These are phyloP conservation scores for Boletus fagicola DNA, from an alignment of 768 basidiomycete species.

Conservation along the genomic window DNA sequence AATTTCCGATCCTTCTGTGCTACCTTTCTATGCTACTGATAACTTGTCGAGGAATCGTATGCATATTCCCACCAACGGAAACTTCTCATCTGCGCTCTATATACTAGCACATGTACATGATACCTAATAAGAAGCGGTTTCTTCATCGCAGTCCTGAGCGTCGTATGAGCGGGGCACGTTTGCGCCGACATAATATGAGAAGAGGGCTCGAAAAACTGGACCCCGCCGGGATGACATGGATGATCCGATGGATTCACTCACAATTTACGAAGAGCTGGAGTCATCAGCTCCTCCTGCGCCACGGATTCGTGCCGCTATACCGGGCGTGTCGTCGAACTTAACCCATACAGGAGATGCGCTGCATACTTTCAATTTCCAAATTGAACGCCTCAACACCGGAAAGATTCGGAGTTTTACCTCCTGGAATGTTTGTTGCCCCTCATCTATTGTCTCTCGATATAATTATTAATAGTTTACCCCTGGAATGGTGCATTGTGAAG, in stretches of 20 bases:
- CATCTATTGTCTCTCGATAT: conserved; percentile 5
- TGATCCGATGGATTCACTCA: neutral
- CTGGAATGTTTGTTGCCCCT: neutral
- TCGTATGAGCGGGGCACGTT: no score
- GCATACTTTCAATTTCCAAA: neutral
- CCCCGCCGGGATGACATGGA: neutral
- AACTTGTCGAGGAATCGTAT: no score
- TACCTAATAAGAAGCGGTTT: no score
- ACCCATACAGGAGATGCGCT: neutral
- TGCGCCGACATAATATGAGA: no score
- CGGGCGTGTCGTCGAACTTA: neutral
- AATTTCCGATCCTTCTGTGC: no score
- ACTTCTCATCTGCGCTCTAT: no score
- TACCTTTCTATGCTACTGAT: no score
- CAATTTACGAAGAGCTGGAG: neutral
- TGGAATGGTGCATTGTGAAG: conserved; percentile 2
- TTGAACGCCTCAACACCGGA: neutral
- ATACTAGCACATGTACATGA: no score
- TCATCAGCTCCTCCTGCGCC: neutral
- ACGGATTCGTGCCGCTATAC: neutral
- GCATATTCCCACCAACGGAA: no score
- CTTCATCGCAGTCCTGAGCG: no score
- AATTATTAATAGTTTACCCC: conserved; percentile 1
- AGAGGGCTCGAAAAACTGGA: no score
- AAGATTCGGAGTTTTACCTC: neutral